These are phyloP conservation scores for Volvox carteri DNA, from an alignment of 163 green algal species.

Conservation along the genomic window DNA sequence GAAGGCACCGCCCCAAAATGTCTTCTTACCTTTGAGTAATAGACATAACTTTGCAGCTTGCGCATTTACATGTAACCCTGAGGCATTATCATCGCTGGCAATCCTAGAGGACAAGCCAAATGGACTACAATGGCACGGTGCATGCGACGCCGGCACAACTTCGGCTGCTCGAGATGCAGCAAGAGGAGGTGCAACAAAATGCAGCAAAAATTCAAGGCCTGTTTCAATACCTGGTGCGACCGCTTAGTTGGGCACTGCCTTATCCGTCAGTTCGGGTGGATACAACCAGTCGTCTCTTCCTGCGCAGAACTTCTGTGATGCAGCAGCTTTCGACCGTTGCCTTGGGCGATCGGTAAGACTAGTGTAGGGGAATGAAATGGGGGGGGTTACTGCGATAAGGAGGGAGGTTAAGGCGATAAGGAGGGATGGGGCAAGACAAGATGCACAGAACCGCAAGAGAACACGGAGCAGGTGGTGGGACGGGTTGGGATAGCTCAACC, in stretches of 20 bases:
- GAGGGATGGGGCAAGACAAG: too few species aligned
- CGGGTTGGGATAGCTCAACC: too few species aligned
- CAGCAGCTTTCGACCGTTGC: constrained; percentile 26
- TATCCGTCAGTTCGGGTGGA: neutral
- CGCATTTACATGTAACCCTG: too few species aligned
- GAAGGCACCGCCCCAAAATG: neutral
- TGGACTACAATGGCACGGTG: constrained; percentile 9
- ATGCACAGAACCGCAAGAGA: too few species aligned
- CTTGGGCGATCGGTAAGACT: constrained; percentile 46
- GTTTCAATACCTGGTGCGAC: constrained; percentile 48
- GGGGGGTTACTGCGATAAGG: too few species aligned
- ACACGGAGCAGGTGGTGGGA: too few species aligned
- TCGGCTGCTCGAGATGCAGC: constrained; percentile 32
- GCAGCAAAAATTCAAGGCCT: constrained; percentile 27
- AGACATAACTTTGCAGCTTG: too few species aligned
- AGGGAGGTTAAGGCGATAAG: too few species aligned
- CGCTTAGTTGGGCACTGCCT: neutral
- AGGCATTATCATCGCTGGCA: too few species aligned
- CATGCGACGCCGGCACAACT: constrained; percentile 18
- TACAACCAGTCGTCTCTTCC: neutral
- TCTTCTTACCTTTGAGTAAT: too few species aligned
- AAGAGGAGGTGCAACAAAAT: neutral
- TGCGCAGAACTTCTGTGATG: constrained; percentile 43
- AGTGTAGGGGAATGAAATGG: too few species aligned
- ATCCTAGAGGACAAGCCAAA: neutral